Evolutionary conservation across 2,329 filamentous ascomycete species (phyloP).

Genomic region (Trichoderma aggressivum): DNA sequence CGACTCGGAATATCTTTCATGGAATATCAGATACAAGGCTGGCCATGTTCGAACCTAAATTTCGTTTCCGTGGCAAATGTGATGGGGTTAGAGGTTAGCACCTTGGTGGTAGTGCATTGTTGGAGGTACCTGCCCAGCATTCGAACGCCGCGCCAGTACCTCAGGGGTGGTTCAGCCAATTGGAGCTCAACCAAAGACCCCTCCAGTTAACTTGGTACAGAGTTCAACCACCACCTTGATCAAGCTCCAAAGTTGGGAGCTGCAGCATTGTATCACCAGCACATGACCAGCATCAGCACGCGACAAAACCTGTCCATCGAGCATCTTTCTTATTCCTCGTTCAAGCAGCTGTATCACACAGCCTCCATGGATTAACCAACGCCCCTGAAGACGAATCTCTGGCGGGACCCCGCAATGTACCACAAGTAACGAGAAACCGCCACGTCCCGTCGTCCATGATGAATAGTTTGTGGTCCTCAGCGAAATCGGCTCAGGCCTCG

Average conservation of each 20-base stretch:
- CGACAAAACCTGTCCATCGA: not conserved
- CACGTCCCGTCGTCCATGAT: conserved; percentile 32
- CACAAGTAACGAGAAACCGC: conserved; percentile 14
- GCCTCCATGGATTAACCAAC: conserved; percentile 1
- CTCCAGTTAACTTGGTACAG: conserved; percentile 6
- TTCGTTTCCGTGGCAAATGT: not conserved
- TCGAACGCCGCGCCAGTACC: not conserved
- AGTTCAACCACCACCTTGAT: not conserved
- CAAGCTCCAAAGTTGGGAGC: conserved; percentile 5
- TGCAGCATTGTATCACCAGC: conserved; percentile 2
- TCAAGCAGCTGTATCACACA: not conserved
- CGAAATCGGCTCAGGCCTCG: conserved; percentile 35
- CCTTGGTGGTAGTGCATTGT: too few species aligned
- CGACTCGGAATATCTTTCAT: not conserved
- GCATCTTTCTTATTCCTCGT: not conserved
- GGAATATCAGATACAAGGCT: not conserved
- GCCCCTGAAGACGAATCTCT: not conserved
- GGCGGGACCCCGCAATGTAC: conserved; percentile 21
- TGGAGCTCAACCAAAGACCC: conserved; percentile 1
- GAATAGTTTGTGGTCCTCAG: conserved; percentile 45
- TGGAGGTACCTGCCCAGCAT: not conserved
- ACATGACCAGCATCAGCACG: not conserved
- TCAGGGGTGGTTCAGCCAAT: not conserved
- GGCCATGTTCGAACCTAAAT: not conserved
- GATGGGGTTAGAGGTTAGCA: not conserved